Evolutionary conservation across 805 yeast genomes (phyloP).

Genomic region (Kodamaea hsintzibuensis): DNA sequence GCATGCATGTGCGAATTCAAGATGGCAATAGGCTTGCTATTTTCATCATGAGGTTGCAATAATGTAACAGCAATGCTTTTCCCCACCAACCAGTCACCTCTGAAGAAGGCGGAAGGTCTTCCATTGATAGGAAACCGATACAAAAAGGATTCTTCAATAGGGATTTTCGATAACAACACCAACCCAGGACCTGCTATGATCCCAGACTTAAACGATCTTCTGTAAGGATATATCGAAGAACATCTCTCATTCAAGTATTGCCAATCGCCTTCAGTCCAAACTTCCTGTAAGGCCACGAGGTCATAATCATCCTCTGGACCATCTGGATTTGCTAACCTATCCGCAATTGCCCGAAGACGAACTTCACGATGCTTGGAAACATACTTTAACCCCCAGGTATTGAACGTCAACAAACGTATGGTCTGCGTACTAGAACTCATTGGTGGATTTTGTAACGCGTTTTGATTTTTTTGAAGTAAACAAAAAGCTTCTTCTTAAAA

Average conservation of each 20-base stretch:
- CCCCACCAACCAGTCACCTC: constrained; percentile 98
- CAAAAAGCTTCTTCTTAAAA: background rate
- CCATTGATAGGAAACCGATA: constrained; percentile 92
- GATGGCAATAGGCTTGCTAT: constrained; percentile 64
- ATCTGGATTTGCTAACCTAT: constrained; percentile 47
- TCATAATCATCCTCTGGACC: constrained; percentile 55
- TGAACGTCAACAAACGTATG: constrained; percentile 63
- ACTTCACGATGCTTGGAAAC: constrained; percentile 70
- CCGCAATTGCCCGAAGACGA: constrained; percentile 75
- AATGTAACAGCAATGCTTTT: constrained; percentile 77
- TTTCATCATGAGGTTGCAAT: constrained; percentile 51
- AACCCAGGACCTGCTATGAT: constrained; percentile 92
- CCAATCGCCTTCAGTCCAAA: constrained; percentile 91
- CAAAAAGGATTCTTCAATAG: constrained; percentile 75
- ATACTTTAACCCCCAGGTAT: constrained; percentile 87
- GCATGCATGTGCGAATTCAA: constrained; percentile 97
- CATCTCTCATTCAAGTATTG: constrained; percentile 54
- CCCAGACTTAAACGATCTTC: constrained; percentile 77
- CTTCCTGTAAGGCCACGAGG: constrained; percentile 89
- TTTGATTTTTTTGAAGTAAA: constrained; percentile 1
- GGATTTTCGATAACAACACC: constrained; percentile 78
- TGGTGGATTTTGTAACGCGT: background rate
- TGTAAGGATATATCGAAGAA: constrained; percentile 52
- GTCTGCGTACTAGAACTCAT: background rate
- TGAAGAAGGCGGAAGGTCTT: constrained; percentile 84